Base-by-base conservation (phyloP, 306 rosid genomes). In the Alnus rubra region DNA sequence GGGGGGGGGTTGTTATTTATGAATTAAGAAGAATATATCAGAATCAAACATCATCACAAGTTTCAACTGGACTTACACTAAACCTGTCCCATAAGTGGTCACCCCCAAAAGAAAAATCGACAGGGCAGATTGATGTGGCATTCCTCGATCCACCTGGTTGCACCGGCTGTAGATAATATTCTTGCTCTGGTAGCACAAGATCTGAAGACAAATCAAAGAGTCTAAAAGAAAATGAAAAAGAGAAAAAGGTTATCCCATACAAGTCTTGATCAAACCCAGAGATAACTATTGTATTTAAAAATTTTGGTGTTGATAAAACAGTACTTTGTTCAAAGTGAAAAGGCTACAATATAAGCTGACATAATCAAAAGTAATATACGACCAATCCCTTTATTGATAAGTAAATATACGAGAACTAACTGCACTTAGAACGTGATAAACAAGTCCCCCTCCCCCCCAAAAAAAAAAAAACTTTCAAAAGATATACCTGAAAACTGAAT, bases 41-140 rank as follows among this genome's bases (percentile, higher is more conserved):
- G 76, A 76, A 55, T 67, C 39, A 9, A 48, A 54, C 53, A 48
- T 78, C 60, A 72, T 64, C n/a, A 81, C 23, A 55, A 81, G 71
- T 54, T 77, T 74, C 78, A 69, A 65, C 31, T 56, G 53, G 83
- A 89, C 98, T 90, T 88, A 95, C 99, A 79, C 92, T 91, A 78
- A 95, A 91, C 74, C 83, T 86, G 84, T 95, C 99, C 99, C 99
- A 95, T 83, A 95, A 86, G 88, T 95, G 99, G 71, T 89, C 96
- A 28, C 91, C 93, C 53, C 99, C 99, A 89, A 93, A 95, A 74
- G 96, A 93, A 88, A 95, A 95, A 82, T 89, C 97, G 76, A 88
- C 96, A 0, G 98, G 96, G 81, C 96, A 91, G 83, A 93, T 83
- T 75, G 98, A 93, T 71, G 99, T 84, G 76, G 98, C 97, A 85